phyloP scores from a whole-genome alignment of 441 rosid genomes.

The Iberis amara region DNA sequence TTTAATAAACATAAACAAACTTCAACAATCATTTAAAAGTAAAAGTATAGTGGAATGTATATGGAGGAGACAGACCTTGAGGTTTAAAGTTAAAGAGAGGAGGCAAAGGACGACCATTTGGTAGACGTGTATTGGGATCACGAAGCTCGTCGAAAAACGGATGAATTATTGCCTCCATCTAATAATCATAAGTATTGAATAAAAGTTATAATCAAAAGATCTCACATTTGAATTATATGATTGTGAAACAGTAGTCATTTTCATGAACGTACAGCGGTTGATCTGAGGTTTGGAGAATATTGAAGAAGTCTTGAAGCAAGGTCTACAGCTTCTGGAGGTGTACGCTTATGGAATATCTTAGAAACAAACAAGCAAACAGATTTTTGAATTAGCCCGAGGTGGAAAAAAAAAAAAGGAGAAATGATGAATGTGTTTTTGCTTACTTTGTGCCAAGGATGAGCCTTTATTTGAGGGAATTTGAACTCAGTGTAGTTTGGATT shows the following conservation, averaged over 20 bases:
- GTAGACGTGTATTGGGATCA: conserved; percentile 70
- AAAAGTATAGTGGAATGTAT: too few species aligned
- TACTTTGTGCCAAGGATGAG: conserved; percentile 51
- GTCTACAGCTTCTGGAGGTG: conserved; percentile 55
- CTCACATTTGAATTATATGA: background rate
- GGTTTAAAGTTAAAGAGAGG: conserved; percentile 80
- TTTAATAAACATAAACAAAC: too few species aligned
- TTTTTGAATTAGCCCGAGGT: background rate
- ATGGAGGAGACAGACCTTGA: conserved; percentile 37
- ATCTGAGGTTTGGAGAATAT: conserved; percentile 89
- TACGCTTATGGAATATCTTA: conserved; percentile 86
- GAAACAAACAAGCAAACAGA: conserved; percentile 1
- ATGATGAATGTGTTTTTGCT: background rate
- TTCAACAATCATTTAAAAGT: too few species aligned
- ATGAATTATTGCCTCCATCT: conserved; percentile 85
- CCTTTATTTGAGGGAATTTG: conserved; percentile 34
- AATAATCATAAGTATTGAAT: conserved; percentile 17
- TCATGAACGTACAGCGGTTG: conserved; percentile 71
- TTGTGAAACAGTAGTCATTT: background rate
- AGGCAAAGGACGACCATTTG: conserved; percentile 83
- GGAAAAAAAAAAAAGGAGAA: background rate
- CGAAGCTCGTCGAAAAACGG: conserved; percentile 90
- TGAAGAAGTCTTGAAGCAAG: conserved; percentile 69
- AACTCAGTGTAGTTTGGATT: conserved; percentile 95
- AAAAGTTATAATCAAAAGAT: background rate